A percentile compares a stretch with the other conserved stretches of the same genome.
These are phyloP conservation scores for Phylloboletellus chloephorus DNA, from an alignment of 1,284 basidiomycete species.

Conservation along the genomic window DNA sequence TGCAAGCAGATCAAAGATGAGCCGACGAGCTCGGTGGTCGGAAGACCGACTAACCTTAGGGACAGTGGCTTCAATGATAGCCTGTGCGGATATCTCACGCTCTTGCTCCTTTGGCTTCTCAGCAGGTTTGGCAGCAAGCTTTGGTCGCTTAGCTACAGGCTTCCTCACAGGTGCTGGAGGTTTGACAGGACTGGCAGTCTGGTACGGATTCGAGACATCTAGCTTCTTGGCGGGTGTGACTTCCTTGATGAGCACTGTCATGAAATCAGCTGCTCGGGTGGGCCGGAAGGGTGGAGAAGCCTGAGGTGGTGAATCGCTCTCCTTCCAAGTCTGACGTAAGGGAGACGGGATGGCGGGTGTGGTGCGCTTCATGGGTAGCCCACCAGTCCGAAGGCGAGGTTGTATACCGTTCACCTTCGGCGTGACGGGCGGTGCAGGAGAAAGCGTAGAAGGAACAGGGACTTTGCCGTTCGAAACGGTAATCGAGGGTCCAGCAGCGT, in stretches of 20 bases:
- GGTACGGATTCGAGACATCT: slow-evolving; percentile 67
- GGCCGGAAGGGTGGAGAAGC: slow-evolving; percentile 35
- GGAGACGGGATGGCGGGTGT: slow-evolving; percentile 62
- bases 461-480: slow-evolving; percentile 24
- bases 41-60: slow-evolving; percentile 48
- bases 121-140: slow-evolving; percentile 26
- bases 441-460: slow-evolving; percentile 17
- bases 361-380: slow-evolving; percentile 43
- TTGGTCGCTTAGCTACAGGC: slow-evolving; percentile 32
- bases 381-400: slow-evolving; percentile 41
- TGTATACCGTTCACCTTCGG: slow-evolving; percentile 32
- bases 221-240: slow-evolving; percentile 56
- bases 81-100: slow-evolving; percentile 46
- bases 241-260: slow-evolving; percentile 63
- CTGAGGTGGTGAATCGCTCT: slow-evolving; percentile 38
- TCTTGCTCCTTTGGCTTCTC: slow-evolving; percentile 31
- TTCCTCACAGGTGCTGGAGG: slow-evolving; percentile 37
- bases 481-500: slow-evolving; percentile 9
- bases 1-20: slow-evolving; percentile 5
- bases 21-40: not conserved
- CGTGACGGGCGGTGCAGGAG: slow-evolving; percentile 17
- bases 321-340: slow-evolving; percentile 59
- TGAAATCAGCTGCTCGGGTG: slow-evolving; percentile 58
- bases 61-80: slow-evolving; percentile 66
- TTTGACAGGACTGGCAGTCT: slow-evolving; percentile 56